Conservation (phyloP, 495 filamentous ascomycete species). For the Podospora tetraspora region DNA sequence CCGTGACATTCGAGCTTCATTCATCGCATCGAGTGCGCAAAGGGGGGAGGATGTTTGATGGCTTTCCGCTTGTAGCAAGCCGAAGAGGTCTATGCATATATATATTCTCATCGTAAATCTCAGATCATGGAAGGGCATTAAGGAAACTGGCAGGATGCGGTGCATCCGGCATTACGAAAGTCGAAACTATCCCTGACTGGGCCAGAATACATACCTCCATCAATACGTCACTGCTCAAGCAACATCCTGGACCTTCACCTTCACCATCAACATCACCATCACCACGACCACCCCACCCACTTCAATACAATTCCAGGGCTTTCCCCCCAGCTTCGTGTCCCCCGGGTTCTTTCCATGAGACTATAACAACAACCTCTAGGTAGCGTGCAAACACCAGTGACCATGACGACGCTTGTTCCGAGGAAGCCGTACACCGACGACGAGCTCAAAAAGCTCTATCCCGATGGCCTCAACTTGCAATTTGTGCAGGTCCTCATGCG, state of each 20-base stretch:
- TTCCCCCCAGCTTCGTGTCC: not conserved
- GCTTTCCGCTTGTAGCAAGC: not conserved
- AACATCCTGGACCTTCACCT: not conserved
- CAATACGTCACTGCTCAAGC: not conserved
- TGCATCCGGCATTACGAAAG: not conserved
- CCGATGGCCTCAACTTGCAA: conserved; percentile 69
- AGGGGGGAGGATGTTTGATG: not conserved
- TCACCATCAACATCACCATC: not conserved
- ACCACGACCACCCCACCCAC: not conserved
- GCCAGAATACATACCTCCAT: not conserved
- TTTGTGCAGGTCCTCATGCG: conserved; percentile 87
- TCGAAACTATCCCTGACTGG: not conserved
- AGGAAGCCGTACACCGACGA: conserved; percentile 71
- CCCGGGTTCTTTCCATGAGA: not conserved
- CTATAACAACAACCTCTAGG: too few relatives aligned
- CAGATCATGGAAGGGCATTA: not conserved
- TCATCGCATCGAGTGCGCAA: not conserved
- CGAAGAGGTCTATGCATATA: not conserved
- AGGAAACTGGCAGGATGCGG: not conserved
- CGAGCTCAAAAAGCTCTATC: conserved; percentile 81
- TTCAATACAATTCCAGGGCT: not conserved
- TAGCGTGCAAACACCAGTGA: not conserved
- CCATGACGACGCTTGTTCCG: conserved; percentile 73
- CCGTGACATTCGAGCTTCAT: not conserved
- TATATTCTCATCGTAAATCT: not conserved